Conservation (phyloP, 2,329 filamentous ascomycete species). For the Tolypocladium pustulatum region DNA sequence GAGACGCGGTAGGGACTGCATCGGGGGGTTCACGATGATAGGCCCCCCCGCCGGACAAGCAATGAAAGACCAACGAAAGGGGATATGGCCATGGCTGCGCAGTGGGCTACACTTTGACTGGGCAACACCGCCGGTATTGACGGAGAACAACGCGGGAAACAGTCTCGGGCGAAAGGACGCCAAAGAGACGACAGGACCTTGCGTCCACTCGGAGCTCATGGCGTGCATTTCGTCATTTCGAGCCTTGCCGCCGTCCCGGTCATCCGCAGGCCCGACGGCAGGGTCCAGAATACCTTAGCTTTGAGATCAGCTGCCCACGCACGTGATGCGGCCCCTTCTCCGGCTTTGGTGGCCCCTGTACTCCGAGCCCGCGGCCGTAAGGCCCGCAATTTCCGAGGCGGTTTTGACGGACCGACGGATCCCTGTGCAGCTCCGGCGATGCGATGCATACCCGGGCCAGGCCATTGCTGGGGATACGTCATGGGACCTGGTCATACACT, state of each 20-base stretch:
- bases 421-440: neutral
- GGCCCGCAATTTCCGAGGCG: neutral
- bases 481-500: neutral
- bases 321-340: neutral
- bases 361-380: neutral
- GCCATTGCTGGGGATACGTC: neutral
- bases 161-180: neutral
- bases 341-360: neutral
- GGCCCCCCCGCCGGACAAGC: too few species aligned
- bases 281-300: neutral
- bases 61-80: too few species aligned
- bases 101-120: too few species aligned
- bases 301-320: neutral
- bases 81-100: too few species aligned
- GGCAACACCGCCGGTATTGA: neutral
- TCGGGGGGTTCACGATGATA: too few species aligned
- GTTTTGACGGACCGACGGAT: neutral
- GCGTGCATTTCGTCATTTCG: neutral
- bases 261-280: neutral
- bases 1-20: too few species aligned
- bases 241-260: neutral
- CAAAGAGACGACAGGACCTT: neutral
- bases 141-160: neutral
- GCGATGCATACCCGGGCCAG: neutral
- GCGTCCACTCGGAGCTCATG: neutral